Base-by-base conservation (phyloP, 2,329 filamentous ascomycete genomes). In the Diaporthe longicolla region DNA sequence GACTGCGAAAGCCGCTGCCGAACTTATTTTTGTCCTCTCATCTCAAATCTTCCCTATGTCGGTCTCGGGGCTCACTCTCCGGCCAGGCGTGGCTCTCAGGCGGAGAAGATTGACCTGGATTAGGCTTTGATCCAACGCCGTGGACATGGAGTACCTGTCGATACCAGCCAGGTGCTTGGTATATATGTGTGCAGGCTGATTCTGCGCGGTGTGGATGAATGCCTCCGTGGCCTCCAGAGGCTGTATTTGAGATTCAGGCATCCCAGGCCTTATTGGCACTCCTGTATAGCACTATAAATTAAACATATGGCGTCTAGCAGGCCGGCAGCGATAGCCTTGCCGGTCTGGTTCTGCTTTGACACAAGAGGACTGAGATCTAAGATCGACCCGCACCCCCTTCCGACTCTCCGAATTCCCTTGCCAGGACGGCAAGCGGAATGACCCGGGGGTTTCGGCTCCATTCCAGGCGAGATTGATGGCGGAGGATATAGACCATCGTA, bases 381-480 rank as follows among this genome's bases (percentile, higher is more conserved):
- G 63, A 68, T 68, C 63, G 48, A 68, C 63, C 63, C 63, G 63
- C 63, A 37, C 63, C 63, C 63, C 61, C 63, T n/a, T 66, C 63
- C 21, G 29, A 40, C 58, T 40, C 37, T 48, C 59, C 63, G 48
- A 54, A 26, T 37, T 11, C 63, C 63, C 48, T 68, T 21, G 63
- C 32, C 63, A 50, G 63, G 45, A 48, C 63, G 63, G 63, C 48
- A 68, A 68, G 63, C 63, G 63, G 63, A 68, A 68, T 68, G 63
- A 68, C 54, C 54, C 32, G 63, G 63, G 63, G 45, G 63, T 40
- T 68, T 68, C 48, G 63, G 63, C 63, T 50, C 29, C 63, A 54
- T 68, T 68, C 63, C 63, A 68, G 63, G 63, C 63, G 63, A 68
- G 63, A 68, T 68, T 68, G 63, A 68, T 68, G 63, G 63, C 63